These are phyloP conservation scores for Danielozyma ontarioensis DNA, from an alignment of 805 yeast genomes.

Conservation along the genomic window DNA sequence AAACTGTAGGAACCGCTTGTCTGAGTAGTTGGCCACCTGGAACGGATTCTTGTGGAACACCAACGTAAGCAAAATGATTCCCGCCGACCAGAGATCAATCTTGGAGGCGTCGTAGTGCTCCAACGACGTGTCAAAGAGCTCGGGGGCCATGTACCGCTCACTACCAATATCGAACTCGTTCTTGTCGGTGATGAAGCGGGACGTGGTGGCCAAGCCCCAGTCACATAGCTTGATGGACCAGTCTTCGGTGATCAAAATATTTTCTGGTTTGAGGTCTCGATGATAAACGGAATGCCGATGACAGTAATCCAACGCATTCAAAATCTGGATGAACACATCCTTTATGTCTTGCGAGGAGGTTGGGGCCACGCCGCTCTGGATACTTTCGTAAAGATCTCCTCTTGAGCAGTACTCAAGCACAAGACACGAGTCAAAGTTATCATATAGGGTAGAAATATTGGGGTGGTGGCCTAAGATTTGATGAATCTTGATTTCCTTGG, in stretches of 20 bases:
- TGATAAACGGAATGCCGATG: slow-evolving; percentile 47
- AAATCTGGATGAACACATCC: slow-evolving; percentile 47
- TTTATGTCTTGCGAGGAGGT: slow-evolving; percentile 49
- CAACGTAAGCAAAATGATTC: slow-evolving; percentile 74
- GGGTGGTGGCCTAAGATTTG: slow-evolving; percentile 50
- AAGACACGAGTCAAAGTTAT: slow-evolving; percentile 48
- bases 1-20: slow-evolving; percentile 78
- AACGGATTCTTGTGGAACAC: slow-evolving; percentile 90
- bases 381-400: slow-evolving; percentile 83
- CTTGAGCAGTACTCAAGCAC: slow-evolving; percentile 77
- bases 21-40: slow-evolving; percentile 71
- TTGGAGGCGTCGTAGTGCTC: slow-evolving; percentile 71
- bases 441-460: slow-evolving; percentile 42
- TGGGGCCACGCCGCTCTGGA: slow-evolving; percentile 62
- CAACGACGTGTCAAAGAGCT: slow-evolving; percentile 59
- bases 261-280: slow-evolving; percentile 56
- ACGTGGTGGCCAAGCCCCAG: slow-evolving; percentile 56
- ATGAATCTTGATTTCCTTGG: slow-evolving; percentile 64
- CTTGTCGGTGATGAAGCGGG: slow-evolving; percentile 49
- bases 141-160: slow-evolving; percentile 95
- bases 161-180: slow-evolving; percentile 74
- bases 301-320: slow-evolving; percentile 47
- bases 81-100: slow-evolving; percentile 87
- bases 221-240: slow-evolving; percentile 56
- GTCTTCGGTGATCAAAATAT: slow-evolving; percentile 36